A percentile compares a stretch with the other conserved stretches of the same genome.
Evolutionary conservation across 495 filamentous ascomycete species (phyloP).

Genomic region (Friedmanniomyces simplex): DNA sequence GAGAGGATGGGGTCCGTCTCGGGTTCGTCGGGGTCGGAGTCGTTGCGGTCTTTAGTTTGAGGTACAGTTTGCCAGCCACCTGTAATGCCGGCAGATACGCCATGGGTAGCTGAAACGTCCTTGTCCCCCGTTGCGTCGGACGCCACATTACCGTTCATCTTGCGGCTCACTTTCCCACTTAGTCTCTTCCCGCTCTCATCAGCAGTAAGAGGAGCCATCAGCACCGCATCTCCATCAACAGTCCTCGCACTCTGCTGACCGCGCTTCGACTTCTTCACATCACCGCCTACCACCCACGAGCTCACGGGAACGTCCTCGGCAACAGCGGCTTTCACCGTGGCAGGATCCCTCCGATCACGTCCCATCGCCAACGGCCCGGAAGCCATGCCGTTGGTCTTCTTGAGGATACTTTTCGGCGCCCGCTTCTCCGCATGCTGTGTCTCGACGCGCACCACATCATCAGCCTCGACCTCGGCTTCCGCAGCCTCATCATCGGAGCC

Average conservation of each 20-base stretch:
- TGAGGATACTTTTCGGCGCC: not conserved
- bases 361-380: slow-evolving; percentile 1
- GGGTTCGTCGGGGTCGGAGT: slow-evolving; percentile 47
- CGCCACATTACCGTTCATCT: not conserved
- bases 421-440: not conserved
- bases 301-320: not conserved
- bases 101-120: not conserved
- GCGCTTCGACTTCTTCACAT: not conserved
- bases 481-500: slow-evolving; percentile 40
- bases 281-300: not conserved
- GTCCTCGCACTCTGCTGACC: not conserved
- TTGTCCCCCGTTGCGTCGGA: not conserved
- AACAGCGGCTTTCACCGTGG: no score
- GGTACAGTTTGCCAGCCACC: slow-evolving; percentile 30
- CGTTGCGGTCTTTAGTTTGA: slow-evolving; percentile 34
- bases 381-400: not conserved
- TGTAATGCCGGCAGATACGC: slow-evolving; percentile 9
- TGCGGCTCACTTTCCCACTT: no score
- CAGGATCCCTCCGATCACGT: slow-evolving; percentile 2
- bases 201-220: not conserved
- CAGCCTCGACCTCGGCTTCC: slow-evolving; percentile 19
- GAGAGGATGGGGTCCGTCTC: slow-evolving; percentile 62
- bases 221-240: slow-evolving; percentile 19
- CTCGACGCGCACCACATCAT: not conserved
- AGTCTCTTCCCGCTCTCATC: slow-evolving; percentile 6